Evolutionary conservation across 768 basidiomycete species (phyloP).

Genomic region (Boletus coccyginus): DNA sequence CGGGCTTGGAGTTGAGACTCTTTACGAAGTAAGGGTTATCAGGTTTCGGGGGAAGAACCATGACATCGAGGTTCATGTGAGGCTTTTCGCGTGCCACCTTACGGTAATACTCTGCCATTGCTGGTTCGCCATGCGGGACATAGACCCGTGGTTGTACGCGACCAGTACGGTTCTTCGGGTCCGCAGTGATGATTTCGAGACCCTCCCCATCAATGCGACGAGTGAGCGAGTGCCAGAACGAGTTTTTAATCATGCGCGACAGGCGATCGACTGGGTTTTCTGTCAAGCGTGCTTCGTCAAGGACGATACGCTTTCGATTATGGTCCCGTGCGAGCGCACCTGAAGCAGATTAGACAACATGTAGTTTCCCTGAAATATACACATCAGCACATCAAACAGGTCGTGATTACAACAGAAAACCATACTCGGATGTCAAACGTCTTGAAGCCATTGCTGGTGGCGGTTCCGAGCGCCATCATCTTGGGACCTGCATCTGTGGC

Average conservation of each 20-base stretch:
- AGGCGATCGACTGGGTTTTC: constrained; percentile 98
- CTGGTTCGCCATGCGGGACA: constrained; percentile 88
- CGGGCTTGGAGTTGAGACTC: no score
- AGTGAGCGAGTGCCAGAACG: constrained; percentile 44
- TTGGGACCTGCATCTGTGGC: constrained; percentile 97
- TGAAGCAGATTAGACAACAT: constrained; percentile 99
- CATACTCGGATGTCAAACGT: constrained; percentile 90
- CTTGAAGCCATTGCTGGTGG: constrained; percentile 97
- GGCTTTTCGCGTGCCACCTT: constrained; percentile 54
- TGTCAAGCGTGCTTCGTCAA: constrained; percentile 96
- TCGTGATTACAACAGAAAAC: constrained; percentile 1
- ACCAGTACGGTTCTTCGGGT: constrained; percentile 95
- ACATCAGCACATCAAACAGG: constrained; percentile 7
- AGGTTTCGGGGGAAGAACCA: no score
- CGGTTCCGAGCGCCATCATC: constrained; percentile 93
- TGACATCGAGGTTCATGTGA: no score
- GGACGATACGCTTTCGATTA: constrained; percentile 91
- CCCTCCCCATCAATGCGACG: no score
- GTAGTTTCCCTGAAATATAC: constrained; percentile 77
- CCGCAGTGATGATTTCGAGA: constrained; percentile 54
- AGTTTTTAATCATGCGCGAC: constrained; percentile 95
- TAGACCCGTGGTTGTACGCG: constrained; percentile 92
- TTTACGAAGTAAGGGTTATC: no score
- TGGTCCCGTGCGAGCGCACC: constrained; percentile 94
- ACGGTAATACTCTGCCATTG: constrained; percentile 94